Evolutionary conservation across 2,329 filamentous ascomycete species (phyloP).

Genomic region (Colletotrichum tanaceti): DNA sequence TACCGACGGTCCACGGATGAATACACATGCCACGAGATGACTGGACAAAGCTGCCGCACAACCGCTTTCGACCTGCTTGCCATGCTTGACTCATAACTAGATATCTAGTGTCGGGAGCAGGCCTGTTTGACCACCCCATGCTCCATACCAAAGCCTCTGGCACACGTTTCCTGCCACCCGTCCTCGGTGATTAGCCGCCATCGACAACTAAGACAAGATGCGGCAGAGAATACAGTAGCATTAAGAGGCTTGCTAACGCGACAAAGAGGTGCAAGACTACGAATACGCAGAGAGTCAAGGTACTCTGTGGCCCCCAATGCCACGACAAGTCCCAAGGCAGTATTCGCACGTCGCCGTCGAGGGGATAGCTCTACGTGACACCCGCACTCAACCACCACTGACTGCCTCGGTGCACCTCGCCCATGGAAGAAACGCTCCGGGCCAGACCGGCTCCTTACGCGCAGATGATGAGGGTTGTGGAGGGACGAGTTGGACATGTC

Average conservation of each 20-base stretch:
- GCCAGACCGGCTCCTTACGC: background rate
- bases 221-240: background rate
- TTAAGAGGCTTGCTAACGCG: background rate
- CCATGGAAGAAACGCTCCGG: background rate
- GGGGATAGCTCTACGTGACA: background rate
- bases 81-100: constrained; percentile 38
- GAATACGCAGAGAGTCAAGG: background rate
- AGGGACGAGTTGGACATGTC: background rate
- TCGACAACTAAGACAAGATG: constrained; percentile 15
- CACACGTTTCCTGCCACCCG: constrained; percentile 21
- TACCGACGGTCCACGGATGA: constrained; percentile 24
- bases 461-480: constrained; percentile 6
- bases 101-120: constrained; percentile 31
- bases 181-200: constrained; percentile 36
- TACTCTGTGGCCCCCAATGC: constrained; percentile 5
- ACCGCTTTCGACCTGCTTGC: constrained; percentile 26
- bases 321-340: constrained; percentile 1
- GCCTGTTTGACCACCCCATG: constrained; percentile 36
- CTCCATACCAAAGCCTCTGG: constrained; percentile 16
- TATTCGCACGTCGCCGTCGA: background rate
- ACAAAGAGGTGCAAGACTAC: background rate
- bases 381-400: background rate
- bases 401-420: background rate
- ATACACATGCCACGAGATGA: constrained; percentile 23
- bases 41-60: constrained; percentile 38